phyloP scores from a whole-genome alignment of 2,329 filamentous ascomycete genomes.

The Diaporthe citri region DNA sequence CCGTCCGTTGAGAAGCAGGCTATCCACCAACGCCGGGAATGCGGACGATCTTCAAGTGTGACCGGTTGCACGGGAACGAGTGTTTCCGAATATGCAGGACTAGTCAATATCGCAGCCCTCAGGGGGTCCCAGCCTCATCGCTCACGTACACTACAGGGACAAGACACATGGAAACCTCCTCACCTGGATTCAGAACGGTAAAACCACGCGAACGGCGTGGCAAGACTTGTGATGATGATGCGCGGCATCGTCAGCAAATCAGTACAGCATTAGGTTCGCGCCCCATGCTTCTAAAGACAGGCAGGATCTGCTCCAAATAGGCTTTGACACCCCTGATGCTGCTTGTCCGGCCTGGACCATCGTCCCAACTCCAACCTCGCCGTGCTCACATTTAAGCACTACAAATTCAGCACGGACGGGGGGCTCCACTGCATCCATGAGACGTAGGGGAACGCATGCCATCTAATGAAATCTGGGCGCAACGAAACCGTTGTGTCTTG shows the following conservation, averaged over 20 bases:
- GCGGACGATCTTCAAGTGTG: conserved; percentile 27
- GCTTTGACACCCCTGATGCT: neutral
- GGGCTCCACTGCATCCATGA: conserved; percentile 20
- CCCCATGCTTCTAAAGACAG: neutral
- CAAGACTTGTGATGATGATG: conserved; percentile 1
- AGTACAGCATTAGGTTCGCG: neutral
- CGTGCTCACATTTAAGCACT: conserved; percentile 26
- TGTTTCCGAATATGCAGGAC: conserved; percentile 28
- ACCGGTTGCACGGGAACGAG: conserved; percentile 28
- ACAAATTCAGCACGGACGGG: conserved; percentile 24
- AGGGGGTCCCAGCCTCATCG: conserved; percentile 16
- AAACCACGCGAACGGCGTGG: conserved; percentile 10
- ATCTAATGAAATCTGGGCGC: conserved; percentile 26
- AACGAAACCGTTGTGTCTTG: conserved; percentile 30
- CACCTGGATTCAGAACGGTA: conserved; percentile 12
- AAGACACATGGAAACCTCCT: neutral
- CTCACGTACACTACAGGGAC: conserved; percentile 4
- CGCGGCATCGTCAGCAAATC: conserved; percentile 11
- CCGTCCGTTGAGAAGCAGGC: conserved; percentile 14
- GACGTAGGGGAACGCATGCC: conserved; percentile 29
- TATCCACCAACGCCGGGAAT: conserved; percentile 10
- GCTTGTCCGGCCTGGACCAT: conserved; percentile 18
- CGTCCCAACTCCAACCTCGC: conserved; percentile 21
- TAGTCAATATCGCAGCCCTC: conserved; percentile 7
- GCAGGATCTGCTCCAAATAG: conserved; percentile 20